These are phyloP conservation scores for Jaltomata sinuosa DNA, from an alignment of 257 asterid genomes.

Conservation along the genomic window DNA sequence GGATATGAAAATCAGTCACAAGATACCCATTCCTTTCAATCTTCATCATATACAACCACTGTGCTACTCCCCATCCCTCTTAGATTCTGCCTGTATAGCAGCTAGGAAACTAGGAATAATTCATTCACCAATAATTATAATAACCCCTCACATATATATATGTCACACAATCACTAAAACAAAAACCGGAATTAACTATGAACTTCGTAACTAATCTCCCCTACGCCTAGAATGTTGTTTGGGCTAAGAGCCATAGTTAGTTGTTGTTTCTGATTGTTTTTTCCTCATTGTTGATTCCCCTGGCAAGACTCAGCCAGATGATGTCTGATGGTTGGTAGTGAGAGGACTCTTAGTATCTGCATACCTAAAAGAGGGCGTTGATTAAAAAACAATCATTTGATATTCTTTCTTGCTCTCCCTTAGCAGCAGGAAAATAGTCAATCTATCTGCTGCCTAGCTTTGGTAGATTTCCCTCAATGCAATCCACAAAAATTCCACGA, in stretches of 20 bases:
- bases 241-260: background rate
- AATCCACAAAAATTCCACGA: no score
- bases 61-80: no score
- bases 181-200: no score
- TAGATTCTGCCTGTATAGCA: background rate
- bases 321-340: no score
- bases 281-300: background rate
- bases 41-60: background rate
- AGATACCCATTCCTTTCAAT: background rate
- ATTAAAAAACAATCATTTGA: no score
- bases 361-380: no score
- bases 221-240: background rate
- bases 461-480: no score
- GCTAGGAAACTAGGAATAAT: background rate
- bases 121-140: background rate
- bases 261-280: background rate
- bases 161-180: background rate
- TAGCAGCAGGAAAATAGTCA: no score
- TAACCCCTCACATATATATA: background rate
- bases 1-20: background rate
- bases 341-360: no score
- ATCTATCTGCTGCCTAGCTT: no score
- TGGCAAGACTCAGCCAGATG: background rate
- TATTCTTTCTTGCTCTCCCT: background rate
- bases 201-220: no score